These are phyloP conservation scores for Fusarium caatingaense DNA, from an alignment of 2,329 filamentous ascomycete genomes.

Conservation along the genomic window DNA sequence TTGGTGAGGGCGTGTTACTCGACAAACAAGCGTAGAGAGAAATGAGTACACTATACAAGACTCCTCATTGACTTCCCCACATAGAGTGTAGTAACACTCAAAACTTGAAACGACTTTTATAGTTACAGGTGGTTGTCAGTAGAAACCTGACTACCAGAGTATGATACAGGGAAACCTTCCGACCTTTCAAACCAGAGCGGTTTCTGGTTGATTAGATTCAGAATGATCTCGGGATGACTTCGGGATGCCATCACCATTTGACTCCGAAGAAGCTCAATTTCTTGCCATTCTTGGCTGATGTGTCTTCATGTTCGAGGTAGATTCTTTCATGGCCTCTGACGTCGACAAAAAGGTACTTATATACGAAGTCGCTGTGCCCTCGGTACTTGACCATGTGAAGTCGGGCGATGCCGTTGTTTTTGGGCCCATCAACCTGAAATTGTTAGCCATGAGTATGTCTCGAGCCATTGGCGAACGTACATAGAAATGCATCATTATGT, in stretches of 20 bases:
- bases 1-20: background rate
- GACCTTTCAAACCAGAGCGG: background rate
- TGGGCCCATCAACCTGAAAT: conserved; percentile 77
- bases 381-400: conserved; percentile 80
- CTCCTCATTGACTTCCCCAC: background rate
- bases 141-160: background rate
- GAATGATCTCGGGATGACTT: too few species aligned
- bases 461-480: conserved; percentile 57
- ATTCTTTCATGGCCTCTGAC: conserved; percentile 76
- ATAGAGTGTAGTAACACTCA: background rate
- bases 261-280: conserved; percentile 71
- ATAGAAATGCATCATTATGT: conserved; percentile 87
- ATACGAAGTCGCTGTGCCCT: conserved; percentile 76
- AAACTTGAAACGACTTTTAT: background rate
- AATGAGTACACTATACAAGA: background rate
- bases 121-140: conserved; percentile 15
- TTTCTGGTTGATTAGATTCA: background rate
- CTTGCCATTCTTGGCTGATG: conserved; percentile 53
- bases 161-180: conserved; percentile 26
- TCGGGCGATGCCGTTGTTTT: conserved; percentile 77
- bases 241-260: conserved; percentile 58
- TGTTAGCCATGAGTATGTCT: conserved; percentile 7
- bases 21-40: background rate
- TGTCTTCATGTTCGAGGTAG: conserved; percentile 72
- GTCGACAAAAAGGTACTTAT: conserved; percentile 83